phyloP scores from a whole-genome alignment of 2,329 filamentous ascomycete species.

The Helotiales sp. region DNA sequence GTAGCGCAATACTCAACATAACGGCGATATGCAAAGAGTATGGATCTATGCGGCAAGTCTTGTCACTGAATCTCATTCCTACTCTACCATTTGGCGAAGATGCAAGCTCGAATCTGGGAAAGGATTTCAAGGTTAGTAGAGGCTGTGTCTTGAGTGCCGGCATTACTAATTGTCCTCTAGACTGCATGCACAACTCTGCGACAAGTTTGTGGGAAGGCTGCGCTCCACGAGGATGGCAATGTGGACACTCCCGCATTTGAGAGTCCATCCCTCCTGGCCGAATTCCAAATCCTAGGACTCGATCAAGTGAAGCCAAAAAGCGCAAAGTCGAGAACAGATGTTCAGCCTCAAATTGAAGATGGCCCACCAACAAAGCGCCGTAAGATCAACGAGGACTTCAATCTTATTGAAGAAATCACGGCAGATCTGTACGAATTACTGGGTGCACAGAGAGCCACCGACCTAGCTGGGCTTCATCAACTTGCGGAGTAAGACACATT shows the following conservation, averaged over 20 bases:
- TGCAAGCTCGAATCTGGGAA: constrained; percentile 17
- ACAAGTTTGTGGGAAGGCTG: constrained; percentile 25
- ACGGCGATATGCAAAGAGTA: constrained; percentile 33
- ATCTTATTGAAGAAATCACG: constrained; percentile 43
- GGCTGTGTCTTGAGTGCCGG: not conserved
- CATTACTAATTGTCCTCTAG: constrained; percentile 28
- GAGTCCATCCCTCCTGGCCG: constrained; percentile 30
- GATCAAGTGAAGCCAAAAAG: constrained; percentile 2
- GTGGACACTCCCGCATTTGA: constrained; percentile 29
- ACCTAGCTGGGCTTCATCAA: constrained; percentile 48
- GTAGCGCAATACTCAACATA: constrained; percentile 36
- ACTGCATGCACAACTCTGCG: constrained; percentile 30
- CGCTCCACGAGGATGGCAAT: constrained; percentile 4
- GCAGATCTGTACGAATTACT: constrained; percentile 44
- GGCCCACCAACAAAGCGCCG: constrained; percentile 40
- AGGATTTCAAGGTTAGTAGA: constrained; percentile 39
- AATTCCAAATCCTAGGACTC: constrained; percentile 35
- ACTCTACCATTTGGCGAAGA: constrained; percentile 25
- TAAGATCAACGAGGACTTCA: constrained; percentile 41
- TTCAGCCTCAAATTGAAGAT: not conserved
- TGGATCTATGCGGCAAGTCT: constrained; percentile 31
- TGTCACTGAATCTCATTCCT: constrained; percentile 36
- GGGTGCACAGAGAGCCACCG: constrained; percentile 42
- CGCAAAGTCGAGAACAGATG: not conserved
- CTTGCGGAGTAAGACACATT: constrained; percentile 54